Evolutionary conservation across 768 basidiomycete genomes (phyloP).

Genomic region (Austroboletus eburneus): DNA sequence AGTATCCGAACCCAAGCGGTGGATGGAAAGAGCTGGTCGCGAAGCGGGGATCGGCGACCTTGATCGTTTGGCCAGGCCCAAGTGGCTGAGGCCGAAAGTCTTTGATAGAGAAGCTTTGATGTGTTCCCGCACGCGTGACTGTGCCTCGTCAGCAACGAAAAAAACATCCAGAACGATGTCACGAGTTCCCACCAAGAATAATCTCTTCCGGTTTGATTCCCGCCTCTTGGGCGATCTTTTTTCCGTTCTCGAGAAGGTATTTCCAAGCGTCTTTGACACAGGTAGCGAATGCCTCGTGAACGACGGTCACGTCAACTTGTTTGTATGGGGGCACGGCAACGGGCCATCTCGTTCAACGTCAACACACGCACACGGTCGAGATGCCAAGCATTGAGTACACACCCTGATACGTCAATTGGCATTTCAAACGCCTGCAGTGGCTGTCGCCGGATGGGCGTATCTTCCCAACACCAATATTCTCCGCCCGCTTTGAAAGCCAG

Average conservation of each 20-base stretch:
- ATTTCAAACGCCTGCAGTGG: constrained; percentile 34
- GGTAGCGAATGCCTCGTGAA: constrained; percentile 29
- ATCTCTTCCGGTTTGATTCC: constrained; percentile 40
- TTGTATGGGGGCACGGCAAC: constrained; percentile 36
- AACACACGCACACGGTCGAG: neutral
- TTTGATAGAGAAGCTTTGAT: constrained; percentile 38
- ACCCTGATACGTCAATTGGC: constrained; percentile 31
- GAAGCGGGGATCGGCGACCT: constrained; percentile 1
- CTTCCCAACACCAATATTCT: constrained; percentile 38
- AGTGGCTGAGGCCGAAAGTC: constrained; percentile 30
- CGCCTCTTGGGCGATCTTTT: constrained; percentile 28
- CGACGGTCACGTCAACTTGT: constrained; percentile 37
- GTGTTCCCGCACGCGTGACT: constrained; percentile 41
- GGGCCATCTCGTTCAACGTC: constrained; percentile 36
- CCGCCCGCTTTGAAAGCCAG: constrained; percentile 25
- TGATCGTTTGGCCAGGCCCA: constrained; percentile 10
- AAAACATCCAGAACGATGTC: neutral
- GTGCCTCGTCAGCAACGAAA: neutral
- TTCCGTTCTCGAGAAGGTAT: constrained; percentile 32
- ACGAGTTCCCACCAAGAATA: constrained; percentile 35
- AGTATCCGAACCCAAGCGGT: constrained; percentile 11
- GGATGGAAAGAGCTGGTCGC: constrained; percentile 10
- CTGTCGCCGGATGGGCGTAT: constrained; percentile 25
- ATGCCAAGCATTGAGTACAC: constrained; percentile 12
- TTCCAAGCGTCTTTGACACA: constrained; percentile 37